Percentiles rank a stretch among this genome's conserved stretches.
These are phyloP conservation scores for Aegilops tauschii DNA, from an alignment of 176 grass and related monocot genomes.

Conservation along the genomic window DNA sequence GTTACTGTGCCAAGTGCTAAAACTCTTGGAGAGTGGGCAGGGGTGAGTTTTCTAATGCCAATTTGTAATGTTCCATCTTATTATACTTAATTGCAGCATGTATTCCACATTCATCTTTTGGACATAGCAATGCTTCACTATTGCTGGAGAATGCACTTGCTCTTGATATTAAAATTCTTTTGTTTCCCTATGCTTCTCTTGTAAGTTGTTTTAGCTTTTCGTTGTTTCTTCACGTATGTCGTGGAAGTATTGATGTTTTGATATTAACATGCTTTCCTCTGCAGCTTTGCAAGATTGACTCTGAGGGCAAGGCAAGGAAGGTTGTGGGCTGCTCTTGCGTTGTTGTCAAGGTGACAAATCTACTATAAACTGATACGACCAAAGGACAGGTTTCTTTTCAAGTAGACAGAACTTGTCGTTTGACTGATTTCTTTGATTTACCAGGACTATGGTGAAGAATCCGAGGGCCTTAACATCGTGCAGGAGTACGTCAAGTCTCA, in stretches of 20 bases:
- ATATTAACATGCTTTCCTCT: not conserved
- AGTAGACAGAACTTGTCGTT: not conserved
- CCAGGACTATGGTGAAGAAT: conserved; percentile 90
- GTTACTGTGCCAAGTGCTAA: conserved; percentile 73
- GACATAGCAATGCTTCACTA: not conserved
- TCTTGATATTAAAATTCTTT: not conserved
- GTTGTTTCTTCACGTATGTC: not conserved
- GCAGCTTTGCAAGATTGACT: conserved; percentile 92
- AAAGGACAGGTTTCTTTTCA: not conserved
- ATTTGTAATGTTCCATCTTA: not conserved
- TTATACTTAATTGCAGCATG: not conserved
- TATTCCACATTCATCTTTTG: not conserved
- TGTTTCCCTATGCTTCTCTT: not conserved
- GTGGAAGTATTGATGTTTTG: not conserved
- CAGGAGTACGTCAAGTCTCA: conserved; percentile 79
- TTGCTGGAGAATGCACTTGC: not conserved
- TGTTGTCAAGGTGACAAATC: conserved; percentile 56
- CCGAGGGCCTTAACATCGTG: conserved; percentile 85
- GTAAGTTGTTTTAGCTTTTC: not conserved
- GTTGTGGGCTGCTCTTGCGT: conserved; percentile 88
- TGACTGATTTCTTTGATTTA: conserved; percentile 10
- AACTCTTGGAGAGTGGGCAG: conserved; percentile 73
- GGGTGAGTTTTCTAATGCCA: conserved; percentile 34
- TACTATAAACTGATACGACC: not conserved
- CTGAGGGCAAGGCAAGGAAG: conserved; percentile 83